These are phyloP conservation scores for Ampelomyces quisqualis DNA, from an alignment of 2,329 filamentous ascomycete species.

Conservation along the genomic window DNA sequence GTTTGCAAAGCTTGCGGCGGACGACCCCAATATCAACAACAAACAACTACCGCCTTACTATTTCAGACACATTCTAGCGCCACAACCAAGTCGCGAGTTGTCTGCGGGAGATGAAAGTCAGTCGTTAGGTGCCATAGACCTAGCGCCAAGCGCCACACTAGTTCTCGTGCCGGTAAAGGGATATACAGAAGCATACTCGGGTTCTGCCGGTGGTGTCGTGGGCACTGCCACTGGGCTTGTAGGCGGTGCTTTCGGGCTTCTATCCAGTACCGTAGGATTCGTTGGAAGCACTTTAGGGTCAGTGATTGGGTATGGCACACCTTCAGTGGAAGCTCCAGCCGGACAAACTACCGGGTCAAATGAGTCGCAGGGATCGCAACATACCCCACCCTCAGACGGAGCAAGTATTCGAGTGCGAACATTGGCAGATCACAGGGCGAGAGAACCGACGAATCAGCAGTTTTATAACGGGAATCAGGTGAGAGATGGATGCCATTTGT, in stretches of 20 bases:
- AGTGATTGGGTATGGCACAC: conserved; percentile 28
- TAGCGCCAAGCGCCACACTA: conserved; percentile 78
- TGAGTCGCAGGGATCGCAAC: conserved; percentile 10
- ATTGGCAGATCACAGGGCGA: conserved; percentile 51
- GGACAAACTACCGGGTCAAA: conserved; percentile 13
- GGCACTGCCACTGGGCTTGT: conserved; percentile 36
- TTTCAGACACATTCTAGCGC: conserved; percentile 81
- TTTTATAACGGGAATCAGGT: conserved; percentile 93
- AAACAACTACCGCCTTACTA: conserved; percentile 62
- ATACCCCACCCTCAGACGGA: conserved; percentile 15
- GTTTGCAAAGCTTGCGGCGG: conserved; percentile 25
- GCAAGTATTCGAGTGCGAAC: conserved; percentile 45
- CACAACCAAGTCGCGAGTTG: conserved; percentile 72
- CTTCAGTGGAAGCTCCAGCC: conserved; percentile 8
- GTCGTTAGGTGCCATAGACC: conserved; percentile 66
- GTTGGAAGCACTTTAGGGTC: conserved; percentile 37
- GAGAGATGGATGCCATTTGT: conserved; percentile 38
- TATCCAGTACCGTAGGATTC: conserved; percentile 38
- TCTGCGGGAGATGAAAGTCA: conserved; percentile 72
- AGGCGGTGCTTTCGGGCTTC: conserved; percentile 36
- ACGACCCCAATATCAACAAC: conserved; percentile 24
- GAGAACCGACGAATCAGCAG: conserved; percentile 62
- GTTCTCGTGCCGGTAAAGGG: conserved; percentile 72
- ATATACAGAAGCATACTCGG: conserved; percentile 60
- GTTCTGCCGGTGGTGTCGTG: conserved; percentile 34